Evolutionary conservation across 805 yeast genomes (phyloP), one percentile per base, ranked within the genome.

Genomic region (Saturnispora diversa): DNA sequence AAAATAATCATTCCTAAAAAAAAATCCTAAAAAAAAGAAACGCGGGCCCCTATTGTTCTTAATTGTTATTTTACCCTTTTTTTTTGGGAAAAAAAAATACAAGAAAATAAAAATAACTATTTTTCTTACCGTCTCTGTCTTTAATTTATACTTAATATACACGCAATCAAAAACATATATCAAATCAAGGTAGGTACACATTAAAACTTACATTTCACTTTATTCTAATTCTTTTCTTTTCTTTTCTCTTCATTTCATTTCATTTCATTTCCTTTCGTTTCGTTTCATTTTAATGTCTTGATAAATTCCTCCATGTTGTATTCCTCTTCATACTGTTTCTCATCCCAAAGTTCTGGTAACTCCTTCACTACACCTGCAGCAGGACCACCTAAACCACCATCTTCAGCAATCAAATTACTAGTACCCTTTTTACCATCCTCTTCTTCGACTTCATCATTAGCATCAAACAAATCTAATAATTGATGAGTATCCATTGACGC

Each of bases 401-500:
- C 94, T 40, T 70, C 74, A 11, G 66, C 61, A 30, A 57, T 56
- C 11, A 24, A 29, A 17, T 29, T 17, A n/a, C 12, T 29, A 10
- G 7, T 15, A 7, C 9, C 16, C 17, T 50, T 38, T 26, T 47
- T 41, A 42, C 45, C 56, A 57, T 27, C 31, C 66, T 66, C 56
- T 13, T 47, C 55, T 19, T 49, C 51, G 11, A 55, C 52, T 9
- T 51, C 63, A 19, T 50, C 55, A 39, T 81, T 83, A 5, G 81
- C 80, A 49, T 84, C 86, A 56, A 92, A 92, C 56, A 92, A 64
- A 55, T 92, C 97, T 30, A 92, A 65, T 44, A 92, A 69, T 60
- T 92, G 97, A 55, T 84, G 86, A 0, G 99, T 90, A 54, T 86
- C 97, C 98, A 92, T 92, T 0, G 97, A 84, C 3, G 85, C 76